Base-by-base conservation (phyloP, 2,329 filamentous ascomycete species). In the Pseudocercospora fijiensis region DNA sequence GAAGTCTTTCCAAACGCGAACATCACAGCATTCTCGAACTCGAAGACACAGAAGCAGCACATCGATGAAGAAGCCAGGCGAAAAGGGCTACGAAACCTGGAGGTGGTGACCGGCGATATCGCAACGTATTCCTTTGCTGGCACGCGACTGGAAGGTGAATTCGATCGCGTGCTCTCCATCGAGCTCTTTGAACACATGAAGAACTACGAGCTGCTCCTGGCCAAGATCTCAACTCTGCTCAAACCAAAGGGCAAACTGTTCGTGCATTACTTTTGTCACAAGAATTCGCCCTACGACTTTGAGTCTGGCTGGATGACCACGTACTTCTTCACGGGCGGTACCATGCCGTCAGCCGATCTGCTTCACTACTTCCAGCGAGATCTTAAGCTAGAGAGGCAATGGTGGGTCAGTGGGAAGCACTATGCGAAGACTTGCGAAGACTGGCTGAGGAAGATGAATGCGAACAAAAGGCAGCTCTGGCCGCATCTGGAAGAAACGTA, bases 111-210 rank as follows among this genome's bases (percentile, higher is more conserved):
- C 0, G 88, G 87, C 22, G 83, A 91, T 70, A 84, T 89, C 1
- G 85, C 87, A 16, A 83, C 86, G 63, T 86, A 89, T 70, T 85
- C 88, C 70, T 90, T 90, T 70, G 78, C 84, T 64, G 74, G 78
- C 9, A 78, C 79, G 26, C 61, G 67, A 13, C 65, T 71, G 22
- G 73, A 71, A 58, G 66, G 66, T 53, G 60, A 68, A 41, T 90
- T 86, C 69, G 88, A 90, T 73, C 82, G 88, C 11, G 85, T 90
- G 1, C 79, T 90, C 16, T 87, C 85, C 7, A 88, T 90, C 65
- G 88, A 90, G 81, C 80, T 90, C 11, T 90, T 91, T 71, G 88
- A 90, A 74, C 88, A 90, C 75, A 90, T 90, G 88, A 90, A 90
- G 75, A 90, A 90, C 75, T 90, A 90, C 75, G 83, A 88, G 66